phyloP scores from a whole-genome alignment of 139 green algal species.

The Trebouxia sp. region DNA sequence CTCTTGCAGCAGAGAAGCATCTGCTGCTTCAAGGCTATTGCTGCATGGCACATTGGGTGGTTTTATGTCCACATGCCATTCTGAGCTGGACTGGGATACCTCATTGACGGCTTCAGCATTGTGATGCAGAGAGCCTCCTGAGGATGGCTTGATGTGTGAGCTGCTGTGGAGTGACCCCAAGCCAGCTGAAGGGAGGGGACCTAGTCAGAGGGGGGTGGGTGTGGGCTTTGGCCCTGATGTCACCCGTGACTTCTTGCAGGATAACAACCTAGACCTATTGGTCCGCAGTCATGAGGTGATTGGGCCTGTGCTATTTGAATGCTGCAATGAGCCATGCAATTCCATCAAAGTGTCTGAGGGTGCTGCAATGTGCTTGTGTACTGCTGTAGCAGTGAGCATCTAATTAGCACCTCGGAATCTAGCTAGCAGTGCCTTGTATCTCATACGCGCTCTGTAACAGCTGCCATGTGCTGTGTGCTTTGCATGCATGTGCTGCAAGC shows the following conservation, averaged over 20 bases:
- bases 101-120: too few species aligned
- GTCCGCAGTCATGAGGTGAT: constrained; percentile 83
- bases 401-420: background rate
- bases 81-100: too few species aligned
- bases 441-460: background rate
- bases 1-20: too few species aligned
- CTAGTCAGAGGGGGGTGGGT: constrained; percentile 93
- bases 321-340: too few species aligned
- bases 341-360: too few species aligned
- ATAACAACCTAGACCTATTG: constrained; percentile 87
- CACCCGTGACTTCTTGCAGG: constrained; percentile 81
- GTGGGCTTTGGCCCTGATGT: constrained; percentile 81
- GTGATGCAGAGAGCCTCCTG: constrained; percentile 84
- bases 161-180: constrained; percentile 94
- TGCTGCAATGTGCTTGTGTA: too few species aligned
- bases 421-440: too few species aligned
- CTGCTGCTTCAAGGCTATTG: too few species aligned
- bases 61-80: too few species aligned
- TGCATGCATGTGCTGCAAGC: background rate
- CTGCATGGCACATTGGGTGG: too few species aligned
- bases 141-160: constrained; percentile 97
- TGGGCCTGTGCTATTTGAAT: too few species aligned
- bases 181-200: constrained; percentile 62
- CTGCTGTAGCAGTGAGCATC: background rate
- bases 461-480: background rate